Conservation (phyloP, 2,329 filamentous ascomycete genomes). For the Ceratocystis huliohia region DNA sequence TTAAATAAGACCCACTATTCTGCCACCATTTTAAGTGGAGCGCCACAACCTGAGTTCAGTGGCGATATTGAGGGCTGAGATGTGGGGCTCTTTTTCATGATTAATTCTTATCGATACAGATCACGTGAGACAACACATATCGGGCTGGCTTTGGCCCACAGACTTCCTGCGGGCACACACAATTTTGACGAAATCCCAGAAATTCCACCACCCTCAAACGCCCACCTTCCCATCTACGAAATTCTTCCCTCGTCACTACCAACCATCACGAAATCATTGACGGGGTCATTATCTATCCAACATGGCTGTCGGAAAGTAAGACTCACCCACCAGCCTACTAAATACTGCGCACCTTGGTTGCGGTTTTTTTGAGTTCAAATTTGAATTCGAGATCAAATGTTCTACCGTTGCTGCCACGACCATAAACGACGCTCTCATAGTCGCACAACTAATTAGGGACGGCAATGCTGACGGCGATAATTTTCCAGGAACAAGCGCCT, state of each 20-base stretch:
- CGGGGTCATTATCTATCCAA: conserved; percentile 39
- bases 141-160: conserved; percentile 20
- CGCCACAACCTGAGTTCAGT: background rate
- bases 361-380: background rate
- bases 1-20: background rate
- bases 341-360: background rate
- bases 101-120: conserved; percentile 15
- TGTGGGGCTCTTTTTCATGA: background rate
- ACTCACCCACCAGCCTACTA: conserved; percentile 18
- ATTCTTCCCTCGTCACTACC: conserved; percentile 21
- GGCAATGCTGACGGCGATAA: conserved; percentile 24
- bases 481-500: conserved; percentile 89
- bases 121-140: conserved; percentile 16
- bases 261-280: conserved; percentile 34
- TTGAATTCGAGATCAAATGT: conserved; percentile 7
- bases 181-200: conserved; percentile 20
- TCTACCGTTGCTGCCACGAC: background rate
- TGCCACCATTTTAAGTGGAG: background rate
- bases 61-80: background rate
- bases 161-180: conserved; percentile 18
- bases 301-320: conserved; percentile 51
- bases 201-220: conserved; percentile 21
- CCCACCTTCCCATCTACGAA: conserved; percentile 18
- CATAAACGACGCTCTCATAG: background rate
- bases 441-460: background rate